Evolutionary conservation across 2,329 filamentous ascomycete genomes (phyloP), one percentile per base, ranked within the genome.

Genomic region (Phoma herbarum): DNA sequence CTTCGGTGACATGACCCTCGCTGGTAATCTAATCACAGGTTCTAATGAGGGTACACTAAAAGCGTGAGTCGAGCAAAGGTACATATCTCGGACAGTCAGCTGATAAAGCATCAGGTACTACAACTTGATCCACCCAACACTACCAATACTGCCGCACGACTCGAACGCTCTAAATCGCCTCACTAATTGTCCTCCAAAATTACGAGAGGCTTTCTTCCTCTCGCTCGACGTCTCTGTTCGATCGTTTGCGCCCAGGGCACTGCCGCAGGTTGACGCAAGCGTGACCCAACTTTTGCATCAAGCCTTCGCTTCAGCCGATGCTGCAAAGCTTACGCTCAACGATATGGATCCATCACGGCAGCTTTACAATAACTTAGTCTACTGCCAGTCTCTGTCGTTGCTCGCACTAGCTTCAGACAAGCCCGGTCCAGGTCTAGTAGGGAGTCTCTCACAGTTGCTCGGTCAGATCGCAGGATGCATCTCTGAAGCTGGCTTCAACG

Each of bases 131-230:
- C 75, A 78, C 56, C 69, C 71, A 3, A 73, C 70, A 33, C 52
- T 77, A 18, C 75, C 75, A 14, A 64, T 78, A 12, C 52, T 78
- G 11, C 67, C 75, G 4, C 70, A 72, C 35, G 73, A 77, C 44
- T 63, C 70, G 4, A 67, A 68, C 10, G 62, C 68, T 10, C 53
- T 78, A 1, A 77, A 74, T 33, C 74, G 73, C 20, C 67, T 78
- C 20, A 72, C 71, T 3, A 65, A 73, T 25, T 76, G 74, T 53
- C 73, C 75, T 12, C 29, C 67, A 11, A 76, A 75, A 51, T 44
- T 78, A 31, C 67, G 75, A 42, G 75, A 78, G 33, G 71, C 71
- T 12, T 75, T 78, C 52, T 76, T 77, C 39, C 59, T 75, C 22
- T 61, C 74, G 1, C 42, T 78, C 3, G 75, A 78, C 50, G 74